These are phyloP conservation scores for Podospora didyma DNA, from an alignment of 495 filamentous ascomycete genomes.

Conservation along the genomic window DNA sequence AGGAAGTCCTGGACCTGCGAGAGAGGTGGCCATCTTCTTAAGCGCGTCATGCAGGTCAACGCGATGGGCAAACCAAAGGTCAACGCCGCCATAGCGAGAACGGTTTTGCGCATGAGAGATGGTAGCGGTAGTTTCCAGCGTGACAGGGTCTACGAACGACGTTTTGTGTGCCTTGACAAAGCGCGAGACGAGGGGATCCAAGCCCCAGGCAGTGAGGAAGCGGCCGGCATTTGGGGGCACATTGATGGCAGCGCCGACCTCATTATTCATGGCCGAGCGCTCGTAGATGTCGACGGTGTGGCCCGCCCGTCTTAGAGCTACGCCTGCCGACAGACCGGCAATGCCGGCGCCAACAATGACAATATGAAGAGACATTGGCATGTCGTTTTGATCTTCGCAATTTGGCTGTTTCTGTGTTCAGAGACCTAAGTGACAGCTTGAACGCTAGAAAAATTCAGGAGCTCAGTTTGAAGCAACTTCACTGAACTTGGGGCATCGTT, in stretches of 20 bases:
- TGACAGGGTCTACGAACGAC: neutral
- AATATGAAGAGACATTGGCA: too few relatives aligned
- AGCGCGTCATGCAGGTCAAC: neutral
- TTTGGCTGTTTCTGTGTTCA: too few relatives aligned
- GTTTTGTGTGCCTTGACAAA: neutral
- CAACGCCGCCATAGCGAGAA: neutral
- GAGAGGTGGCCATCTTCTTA: neutral
- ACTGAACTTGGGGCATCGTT: too few relatives aligned
- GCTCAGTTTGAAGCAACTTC: too few relatives aligned
- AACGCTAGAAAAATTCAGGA: too few relatives aligned
- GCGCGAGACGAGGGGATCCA: neutral
- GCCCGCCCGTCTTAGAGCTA: neutral
- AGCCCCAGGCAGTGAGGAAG: neutral
- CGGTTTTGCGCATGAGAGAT: neutral
- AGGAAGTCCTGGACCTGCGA: neutral
- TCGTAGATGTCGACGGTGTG: neutral
- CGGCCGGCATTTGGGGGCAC: neutral
- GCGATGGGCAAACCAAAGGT: neutral
- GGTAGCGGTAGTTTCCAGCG: neutral
- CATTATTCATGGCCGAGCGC: neutral
- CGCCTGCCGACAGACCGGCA: neutral
- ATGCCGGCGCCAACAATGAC: neutral
- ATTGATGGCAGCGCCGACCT: neutral
- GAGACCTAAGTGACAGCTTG: too few relatives aligned
- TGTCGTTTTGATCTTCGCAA: too few relatives aligned